Conservation (phyloP, 2,329 filamentous ascomycete genomes). For the Pyrenochaeta sp. region DNA sequence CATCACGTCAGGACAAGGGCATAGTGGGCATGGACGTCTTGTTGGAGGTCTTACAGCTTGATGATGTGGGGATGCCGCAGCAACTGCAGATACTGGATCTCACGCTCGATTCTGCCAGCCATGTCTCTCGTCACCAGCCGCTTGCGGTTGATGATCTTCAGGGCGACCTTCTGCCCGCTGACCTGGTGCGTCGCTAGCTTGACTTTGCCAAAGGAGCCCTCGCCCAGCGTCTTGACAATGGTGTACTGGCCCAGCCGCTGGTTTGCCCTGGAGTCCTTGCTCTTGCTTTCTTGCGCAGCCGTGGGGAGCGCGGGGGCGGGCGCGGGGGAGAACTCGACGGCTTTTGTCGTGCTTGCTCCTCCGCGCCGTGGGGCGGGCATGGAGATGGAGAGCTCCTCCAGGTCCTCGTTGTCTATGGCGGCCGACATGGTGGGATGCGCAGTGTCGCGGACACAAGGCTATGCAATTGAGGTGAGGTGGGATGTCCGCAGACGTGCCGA, state of each 20-base stretch:
- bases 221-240: constrained; percentile 87
- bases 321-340: constrained; percentile 45
- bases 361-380: constrained; percentile 70
- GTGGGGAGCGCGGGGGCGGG: constrained; percentile 34
- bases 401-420: constrained; percentile 78
- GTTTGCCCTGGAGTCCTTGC: constrained; percentile 69
- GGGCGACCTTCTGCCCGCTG: constrained; percentile 92
- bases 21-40: neutral
- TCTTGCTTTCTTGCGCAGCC: constrained; percentile 49
- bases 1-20: constrained; percentile 7
- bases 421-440: constrained; percentile 44
- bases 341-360: constrained; percentile 38
- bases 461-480: neutral
- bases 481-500: constrained; percentile 14
- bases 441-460: constrained; percentile 2
- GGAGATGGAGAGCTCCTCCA: constrained; percentile 72
- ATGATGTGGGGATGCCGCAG: constrained; percentile 98
- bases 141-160: constrained; percentile 97
- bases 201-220: constrained; percentile 98
- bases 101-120: constrained; percentile 95
- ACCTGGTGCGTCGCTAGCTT: constrained; percentile 93
- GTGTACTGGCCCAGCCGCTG: constrained; percentile 92
- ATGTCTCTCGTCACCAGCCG: constrained; percentile 97
- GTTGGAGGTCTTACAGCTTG: constrained; percentile 76
- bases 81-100: constrained; percentile 97